Evolutionary conservation across 1,284 basidiomycete genomes (phyloP), one percentile per base, ranked within the genome.

Genomic region (Papiliotrema nemorosa): DNA sequence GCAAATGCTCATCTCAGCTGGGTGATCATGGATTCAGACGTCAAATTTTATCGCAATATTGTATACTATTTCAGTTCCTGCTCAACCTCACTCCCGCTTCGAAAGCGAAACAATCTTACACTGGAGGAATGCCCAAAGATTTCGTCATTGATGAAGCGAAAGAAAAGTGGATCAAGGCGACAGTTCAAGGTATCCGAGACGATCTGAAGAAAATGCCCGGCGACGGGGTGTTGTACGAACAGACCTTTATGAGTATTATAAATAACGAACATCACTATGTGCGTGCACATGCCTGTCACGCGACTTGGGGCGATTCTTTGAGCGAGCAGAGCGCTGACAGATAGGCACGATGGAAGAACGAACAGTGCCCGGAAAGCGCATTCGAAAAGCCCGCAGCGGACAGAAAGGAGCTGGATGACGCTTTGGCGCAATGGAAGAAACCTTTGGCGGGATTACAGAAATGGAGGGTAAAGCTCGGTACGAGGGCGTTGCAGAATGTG

Each of bases 271-370:
- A 59, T 10, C 63, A 69, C 27, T 71, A 71, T 45, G 69, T 69
- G 50, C 55, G 66, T 60, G 27, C 18, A 22, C 29, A 13, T 36
- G 7, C 24, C 9, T 21, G 9, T 10, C n/a, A n/a, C n/a, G n/a
- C n/a, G n/a, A n/a, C n/a, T n/a, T n/a, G n/a, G n/a, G n/a, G n/a
- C n/a, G n/a, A n/a, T n/a, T n/a, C n/a, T n/a, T n/a, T n/a, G n/a
- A n/a, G n/a, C n/a, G n/a, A n/a, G n/a, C n/a, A n/a, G n/a, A n/a
- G n/a, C n/a, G n/a, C n/a, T n/a, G n/a, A n/a, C n/a, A n/a, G n/a
- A n/a, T 41, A 72, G 70, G 70, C 69, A 2, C 55, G 62, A 57
- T 73, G 71, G 71, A 73, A 73, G 52, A 73, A 71, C 50, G 68
- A 70, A 14, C 59, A 56, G 1, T 72, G 71, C 50, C 67, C 67